A percentile compares a stretch with the other conserved stretches of the same genome.
Conservation (phyloP, 2,329 filamentous ascomycete genomes). For the Raffaelea arxii region DNA sequence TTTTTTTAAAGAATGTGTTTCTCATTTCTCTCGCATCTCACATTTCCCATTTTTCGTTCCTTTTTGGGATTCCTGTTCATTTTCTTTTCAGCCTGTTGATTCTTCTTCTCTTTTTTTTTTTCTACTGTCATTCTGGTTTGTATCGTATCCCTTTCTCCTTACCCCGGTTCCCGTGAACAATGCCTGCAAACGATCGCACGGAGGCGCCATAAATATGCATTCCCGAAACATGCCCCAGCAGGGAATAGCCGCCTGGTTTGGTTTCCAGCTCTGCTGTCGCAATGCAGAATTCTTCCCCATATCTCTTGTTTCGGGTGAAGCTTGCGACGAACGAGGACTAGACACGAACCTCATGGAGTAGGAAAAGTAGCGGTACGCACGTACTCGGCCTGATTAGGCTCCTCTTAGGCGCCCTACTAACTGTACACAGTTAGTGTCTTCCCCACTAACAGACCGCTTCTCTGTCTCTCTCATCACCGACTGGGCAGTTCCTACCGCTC, state of each 20-base stretch:
- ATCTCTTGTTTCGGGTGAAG: background rate
- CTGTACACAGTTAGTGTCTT: too few species aligned
- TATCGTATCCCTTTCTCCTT: background rate
- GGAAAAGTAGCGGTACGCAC: too few species aligned
- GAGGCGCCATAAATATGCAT: background rate
- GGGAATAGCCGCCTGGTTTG: background rate
- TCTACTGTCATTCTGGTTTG: background rate
- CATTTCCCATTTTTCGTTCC: background rate
- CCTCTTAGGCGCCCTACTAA: too few species aligned
- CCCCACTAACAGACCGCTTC: too few species aligned
- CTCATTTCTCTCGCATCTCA: background rate
- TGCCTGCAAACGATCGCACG: conserved; percentile 4
- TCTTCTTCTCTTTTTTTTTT: background rate
- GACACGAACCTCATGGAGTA: too few species aligned
- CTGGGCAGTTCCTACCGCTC: too few species aligned
- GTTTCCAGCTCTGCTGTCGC: background rate
- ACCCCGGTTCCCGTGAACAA: background rate
- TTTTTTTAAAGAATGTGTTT: background rate
- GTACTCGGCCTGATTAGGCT: too few species aligned
- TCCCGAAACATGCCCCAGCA: background rate
- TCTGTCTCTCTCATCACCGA: too few species aligned
- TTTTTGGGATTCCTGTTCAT: background rate
- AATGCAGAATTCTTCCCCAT: background rate
- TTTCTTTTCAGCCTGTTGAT: background rate
- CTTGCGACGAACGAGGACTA: background rate